Conservation (phyloP, 2,329 filamentous ascomycete species). For the Aspergillus arachidicola region DNA sequence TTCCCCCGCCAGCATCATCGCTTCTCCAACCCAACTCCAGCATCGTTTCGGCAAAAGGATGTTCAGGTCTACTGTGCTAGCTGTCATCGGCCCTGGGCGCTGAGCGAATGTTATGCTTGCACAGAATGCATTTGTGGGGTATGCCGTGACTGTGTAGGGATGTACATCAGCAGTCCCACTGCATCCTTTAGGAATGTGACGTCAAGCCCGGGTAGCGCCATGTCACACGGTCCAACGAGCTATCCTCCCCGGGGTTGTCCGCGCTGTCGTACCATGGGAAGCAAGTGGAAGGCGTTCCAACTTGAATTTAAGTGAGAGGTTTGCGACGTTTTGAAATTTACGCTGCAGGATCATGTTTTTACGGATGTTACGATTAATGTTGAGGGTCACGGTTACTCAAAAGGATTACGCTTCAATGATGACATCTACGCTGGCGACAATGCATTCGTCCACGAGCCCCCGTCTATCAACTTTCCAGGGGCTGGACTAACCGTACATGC, state of each 20-base stretch:
- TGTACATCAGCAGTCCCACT: slow-evolving; percentile 48
- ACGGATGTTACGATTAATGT: slow-evolving; percentile 35
- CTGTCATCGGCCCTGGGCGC: slow-evolving; percentile 73
- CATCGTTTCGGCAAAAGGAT: slow-evolving; percentile 45
- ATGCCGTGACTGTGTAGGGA: slow-evolving; percentile 77
- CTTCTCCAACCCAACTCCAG: slow-evolving; percentile 57
- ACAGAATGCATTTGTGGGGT: slow-evolving; percentile 52
- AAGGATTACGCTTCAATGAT: slow-evolving; percentile 27
- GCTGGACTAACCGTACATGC: not conserved
- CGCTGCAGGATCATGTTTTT: slow-evolving; percentile 22
- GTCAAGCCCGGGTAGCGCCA: slow-evolving; percentile 33
- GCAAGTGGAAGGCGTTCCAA: slow-evolving; percentile 53
- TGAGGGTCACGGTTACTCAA: slow-evolving; percentile 22
- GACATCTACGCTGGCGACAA: slow-evolving; percentile 14
- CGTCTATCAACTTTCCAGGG: not conserved
- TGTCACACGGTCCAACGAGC: slow-evolving; percentile 38
- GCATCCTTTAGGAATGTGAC: slow-evolving; percentile 40
- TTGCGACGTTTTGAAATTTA: not conserved
- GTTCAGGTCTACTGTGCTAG: slow-evolving; percentile 92
- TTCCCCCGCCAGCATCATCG: slow-evolving; percentile 44
- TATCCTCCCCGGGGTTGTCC: slow-evolving; percentile 48
- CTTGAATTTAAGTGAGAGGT: slow-evolving; percentile 48
- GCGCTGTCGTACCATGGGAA: slow-evolving; percentile 47
- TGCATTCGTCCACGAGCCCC: slow-evolving; percentile 1
- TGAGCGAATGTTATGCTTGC: slow-evolving; percentile 59